Evolutionary conservation across 2,329 filamentous ascomycete species (phyloP), one percentile per base, ranked within the genome.

Genomic region (Fusarium haematococcum): DNA sequence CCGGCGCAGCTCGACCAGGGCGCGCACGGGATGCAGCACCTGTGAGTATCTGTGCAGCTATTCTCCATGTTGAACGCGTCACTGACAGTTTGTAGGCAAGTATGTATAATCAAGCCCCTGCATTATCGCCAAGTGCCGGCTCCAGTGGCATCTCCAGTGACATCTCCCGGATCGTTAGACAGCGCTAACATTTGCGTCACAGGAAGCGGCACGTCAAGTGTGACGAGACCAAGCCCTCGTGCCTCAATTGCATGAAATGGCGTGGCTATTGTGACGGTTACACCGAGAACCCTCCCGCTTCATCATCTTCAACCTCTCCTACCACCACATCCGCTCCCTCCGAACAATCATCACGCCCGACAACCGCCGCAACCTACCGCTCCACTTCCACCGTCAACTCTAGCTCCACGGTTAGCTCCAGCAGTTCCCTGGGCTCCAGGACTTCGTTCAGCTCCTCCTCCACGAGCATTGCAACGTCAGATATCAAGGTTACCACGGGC

Each of bases 141-240:
- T 32, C 50, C 50, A 32, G 50, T 33, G 50, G 35, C 30, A 37
- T 48, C 39, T 45, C n/a, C 50, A 32, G 50, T 32, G 50, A 45
- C 30, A 37, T 48, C 35, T 45, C 27, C 52, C n/a, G 56, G n/a
- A 68, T 65, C 16, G 23, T 37, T 16, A 25, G 32, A 11, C 23
- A 25, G 8, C 43, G 65, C 72, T 75, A 65, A 77, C 63, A 68
- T 20, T 5, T 20, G 5, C 30, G 37, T 48, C 6, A 6, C 50
- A 84, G 83, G 62, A 84, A 84, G 63, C 83, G 84, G 23, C 84
- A 85, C 70, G 81, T 85, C 41, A 85, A 85, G 74, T 85, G 84
- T 65, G 84, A 85, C 58, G 84, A 85, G 73, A 82, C 82, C 27
- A 81, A 82, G 41, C 84, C 84, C 20, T 80, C 82, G 6, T 85